Evolutionary conservation across 331 rosid genomes (phyloP).

Genomic region (Rosa hybrid): DNA sequence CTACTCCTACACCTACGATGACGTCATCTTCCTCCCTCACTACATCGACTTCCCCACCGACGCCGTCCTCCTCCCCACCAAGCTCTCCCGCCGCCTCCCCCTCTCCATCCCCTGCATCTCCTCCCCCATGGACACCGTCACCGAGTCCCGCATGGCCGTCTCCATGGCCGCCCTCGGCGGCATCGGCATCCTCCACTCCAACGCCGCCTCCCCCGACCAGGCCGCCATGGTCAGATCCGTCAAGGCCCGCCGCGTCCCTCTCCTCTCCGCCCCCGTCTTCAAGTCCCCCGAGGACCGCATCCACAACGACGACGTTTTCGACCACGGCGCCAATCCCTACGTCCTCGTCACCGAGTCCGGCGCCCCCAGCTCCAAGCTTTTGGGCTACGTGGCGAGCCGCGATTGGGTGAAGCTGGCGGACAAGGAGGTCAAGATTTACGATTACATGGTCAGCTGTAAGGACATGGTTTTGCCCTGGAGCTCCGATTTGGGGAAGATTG

Average conservation of each 20-base stretch:
- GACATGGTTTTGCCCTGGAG: conserved; percentile 47
- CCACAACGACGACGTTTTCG: conserved; percentile 47
- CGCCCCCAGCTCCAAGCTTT: conserved; percentile 37
- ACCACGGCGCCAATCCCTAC: conserved; percentile 39
- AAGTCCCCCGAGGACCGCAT: conserved; percentile 46
- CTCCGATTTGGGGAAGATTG: conserved; percentile 41
- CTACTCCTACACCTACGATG: conserved; percentile 93
- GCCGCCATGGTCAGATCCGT: conserved; percentile 61
- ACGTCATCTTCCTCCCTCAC: conserved; percentile 93
- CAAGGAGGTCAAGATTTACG: conserved; percentile 40
- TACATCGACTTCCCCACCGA: conserved; percentile 92
- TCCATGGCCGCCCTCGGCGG: conserved; percentile 91
- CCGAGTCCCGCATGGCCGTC: conserved; percentile 75
- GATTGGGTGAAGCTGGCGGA: conserved; percentile 45
- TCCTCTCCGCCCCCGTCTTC: conserved; percentile 57
- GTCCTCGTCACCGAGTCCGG: conserved; percentile 70
- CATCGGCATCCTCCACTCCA: conserved; percentile 72
- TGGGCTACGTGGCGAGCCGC: conserved; percentile 57
- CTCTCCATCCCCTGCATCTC: conserved; percentile 74
- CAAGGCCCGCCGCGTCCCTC: conserved; percentile 73
- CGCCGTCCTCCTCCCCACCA: conserved; percentile 59
- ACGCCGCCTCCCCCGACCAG: conserved; percentile 50
- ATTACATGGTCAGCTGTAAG: conserved; percentile 45
- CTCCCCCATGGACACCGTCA: conserved; percentile 97
- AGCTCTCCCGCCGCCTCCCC: conserved; percentile 59